Conservation (phyloP, 768 basidiomycete genomes). For the Coprinopsis strossmayeri region DNA sequence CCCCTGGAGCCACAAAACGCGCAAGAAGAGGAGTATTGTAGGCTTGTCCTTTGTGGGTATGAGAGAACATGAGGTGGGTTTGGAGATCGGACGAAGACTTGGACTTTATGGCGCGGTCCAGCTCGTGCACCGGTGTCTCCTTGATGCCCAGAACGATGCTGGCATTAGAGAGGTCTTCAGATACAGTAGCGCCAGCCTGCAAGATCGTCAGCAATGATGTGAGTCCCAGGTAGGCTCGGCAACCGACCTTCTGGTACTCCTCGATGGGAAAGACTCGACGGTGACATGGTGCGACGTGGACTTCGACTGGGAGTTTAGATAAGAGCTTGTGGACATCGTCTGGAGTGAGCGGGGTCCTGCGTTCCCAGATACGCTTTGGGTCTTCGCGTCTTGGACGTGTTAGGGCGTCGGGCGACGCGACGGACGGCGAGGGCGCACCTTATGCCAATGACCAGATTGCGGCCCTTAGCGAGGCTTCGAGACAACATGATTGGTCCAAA, state of each 20-base stretch:
- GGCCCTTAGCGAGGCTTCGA: background rate
- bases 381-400: conserved; percentile 58
- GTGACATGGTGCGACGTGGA: conserved; percentile 72
- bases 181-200: conserved; percentile 74
- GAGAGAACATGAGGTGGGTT: conserved; percentile 89
- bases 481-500: background rate
- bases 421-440: background rate
- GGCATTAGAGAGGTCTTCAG: conserved; percentile 48
- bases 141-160: conserved; percentile 87
- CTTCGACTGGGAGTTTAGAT: conserved; percentile 45
- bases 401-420: background rate
- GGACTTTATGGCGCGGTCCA: conserved; percentile 36
- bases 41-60: conserved; percentile 80
- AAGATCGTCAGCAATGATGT: background rate
- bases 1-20: conserved; percentile 39
- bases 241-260: conserved; percentile 60
- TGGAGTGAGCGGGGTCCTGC: conserved; percentile 79
- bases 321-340: conserved; percentile 60
- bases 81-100: conserved; percentile 27
- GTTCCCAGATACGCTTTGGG: conserved; percentile 77
- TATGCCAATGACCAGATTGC: background rate
- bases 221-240: background rate
- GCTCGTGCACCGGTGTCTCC: conserved; percentile 65
- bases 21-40: conserved; percentile 81
- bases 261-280: conserved; percentile 62